Evolutionary conservation across 2,329 filamentous ascomycete species (phyloP), one percentile per base, ranked within the genome.

Genomic region (Sarocladium brachiariae): DNA sequence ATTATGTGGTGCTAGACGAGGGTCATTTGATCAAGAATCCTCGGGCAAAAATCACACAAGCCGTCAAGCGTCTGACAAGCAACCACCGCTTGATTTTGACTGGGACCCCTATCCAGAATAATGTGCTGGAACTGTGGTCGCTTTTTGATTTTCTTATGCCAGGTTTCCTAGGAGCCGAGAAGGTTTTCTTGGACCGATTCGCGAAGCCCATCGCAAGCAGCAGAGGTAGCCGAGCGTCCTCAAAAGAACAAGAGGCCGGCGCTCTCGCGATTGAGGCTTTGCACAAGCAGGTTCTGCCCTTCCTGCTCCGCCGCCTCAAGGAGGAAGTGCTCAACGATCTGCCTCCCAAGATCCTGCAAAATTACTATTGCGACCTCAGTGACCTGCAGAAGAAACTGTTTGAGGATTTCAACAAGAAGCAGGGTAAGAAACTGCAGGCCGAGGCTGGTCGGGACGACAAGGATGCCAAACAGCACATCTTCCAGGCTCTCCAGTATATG

Each of bases 121-220:
- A 97, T 57, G 92, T 99, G 2, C 71, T 99, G 46, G 92, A 99
- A 65, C 75, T 99, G 3, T 99, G 92, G 92, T 97, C 92, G 1
- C 76, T 99, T 4, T 99, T 99, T 63, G 93, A 99, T 69, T 99
- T 99, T 71, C 75, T 99, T 54, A 99, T 99, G 93, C 93, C 95
- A 2, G 95, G 93, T 2, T 99, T 99, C 73, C 76, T 99, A 7
- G 93, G 93, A 27, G 89, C 91, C 0, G 90, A 83, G 55, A 96
- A 95, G 70, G 89, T 96, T n/a, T 96, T 96, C 70, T 76, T 95
- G 57, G 92, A 96, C 66, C 84, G 91, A 2, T 96, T 96, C 59
- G 90, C 91, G 8, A 96, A 96, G 68, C 91, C 91, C 1, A 96
- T 96, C 59, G 89, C 92, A 1, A 91, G 91, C 3, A 96, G 89